Evolutionary conservation across 2,329 filamentous ascomycete species (phyloP).

Genomic region (Penicillium sp.): DNA sequence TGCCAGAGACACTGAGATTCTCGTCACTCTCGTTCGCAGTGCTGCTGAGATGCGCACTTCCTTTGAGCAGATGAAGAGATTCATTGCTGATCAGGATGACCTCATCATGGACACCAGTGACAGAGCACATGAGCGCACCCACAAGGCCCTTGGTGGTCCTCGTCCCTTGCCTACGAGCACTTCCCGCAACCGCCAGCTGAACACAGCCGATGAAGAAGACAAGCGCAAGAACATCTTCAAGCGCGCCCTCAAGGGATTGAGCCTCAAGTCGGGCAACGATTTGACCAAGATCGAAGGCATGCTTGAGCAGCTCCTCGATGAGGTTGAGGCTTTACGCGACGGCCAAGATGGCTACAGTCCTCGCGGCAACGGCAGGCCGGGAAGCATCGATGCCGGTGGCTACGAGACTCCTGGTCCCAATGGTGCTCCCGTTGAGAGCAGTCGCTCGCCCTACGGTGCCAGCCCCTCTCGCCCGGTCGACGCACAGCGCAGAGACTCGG

Average conservation of each 20-base stretch:
- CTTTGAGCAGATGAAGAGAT: conserved; percentile 91
- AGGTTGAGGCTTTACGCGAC: conserved; percentile 81
- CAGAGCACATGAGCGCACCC: conserved; percentile 82
- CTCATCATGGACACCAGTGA: conserved; percentile 85
- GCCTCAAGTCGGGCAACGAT: conserved; percentile 84
- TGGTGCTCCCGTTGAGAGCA: conserved; percentile 69
- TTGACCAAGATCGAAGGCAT: conserved; percentile 86
- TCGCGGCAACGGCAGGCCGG: conserved; percentile 33
- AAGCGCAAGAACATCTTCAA: conserved; percentile 96
- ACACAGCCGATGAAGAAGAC: conserved; percentile 58
- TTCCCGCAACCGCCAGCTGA: conserved; percentile 57
- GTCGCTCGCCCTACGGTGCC: conserved; percentile 73
- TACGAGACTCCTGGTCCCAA: conserved; percentile 84
- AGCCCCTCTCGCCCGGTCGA: conserved; percentile 51
- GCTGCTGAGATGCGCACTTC: conserved; percentile 96
- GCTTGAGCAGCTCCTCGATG: conserved; percentile 86
- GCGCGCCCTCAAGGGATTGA: conserved; percentile 87
- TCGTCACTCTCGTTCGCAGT: conserved; percentile 89
- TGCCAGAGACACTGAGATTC: conserved; percentile 92
- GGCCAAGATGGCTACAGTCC: conserved; percentile 47
- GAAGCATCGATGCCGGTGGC: conserved; percentile 68
- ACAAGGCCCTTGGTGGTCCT: conserved; percentile 81
- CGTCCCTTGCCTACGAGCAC: conserved; percentile 74
- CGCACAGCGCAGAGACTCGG: conserved; percentile 58
- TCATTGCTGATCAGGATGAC: conserved; percentile 87